Percentiles rank a stretch among this genome's conserved stretches.
phyloP scores from a whole-genome alignment of 768 basidiomycete genomes.

The Tulasnella sp. region DNA sequence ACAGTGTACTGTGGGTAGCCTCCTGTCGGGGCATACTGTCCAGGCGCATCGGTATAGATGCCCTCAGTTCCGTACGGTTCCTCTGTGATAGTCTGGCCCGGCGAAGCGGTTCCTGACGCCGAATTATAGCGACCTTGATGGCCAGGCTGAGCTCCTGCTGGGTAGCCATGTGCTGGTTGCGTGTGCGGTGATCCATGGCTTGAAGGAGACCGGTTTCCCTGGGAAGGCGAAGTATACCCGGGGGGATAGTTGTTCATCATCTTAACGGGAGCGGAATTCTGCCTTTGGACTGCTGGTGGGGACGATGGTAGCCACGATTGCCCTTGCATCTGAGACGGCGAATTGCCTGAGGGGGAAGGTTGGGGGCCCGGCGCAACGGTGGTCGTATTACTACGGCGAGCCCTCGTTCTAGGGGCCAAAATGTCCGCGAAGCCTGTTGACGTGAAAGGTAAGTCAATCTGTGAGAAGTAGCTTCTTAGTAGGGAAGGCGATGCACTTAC shows the following conservation, averaged over 20 bases:
- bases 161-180: background rate
- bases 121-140: background rate
- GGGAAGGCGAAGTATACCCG: background rate
- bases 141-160: background rate
- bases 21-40: background rate
- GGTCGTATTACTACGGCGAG: background rate
- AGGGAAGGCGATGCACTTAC: conserved; percentile 13
- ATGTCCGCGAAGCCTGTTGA: conserved; percentile 7
- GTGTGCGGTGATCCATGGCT: background rate
- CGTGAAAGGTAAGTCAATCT: conserved; percentile 8
- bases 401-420: background rate
- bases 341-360: background rate
- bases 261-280: background rate
- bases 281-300: background rate
- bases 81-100: background rate
- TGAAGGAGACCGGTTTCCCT: background rate
- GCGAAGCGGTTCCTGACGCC: background rate
- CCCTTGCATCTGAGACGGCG: conserved; percentile 2
- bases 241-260: background rate
- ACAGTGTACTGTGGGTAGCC: background rate
- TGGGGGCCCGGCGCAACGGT: background rate
- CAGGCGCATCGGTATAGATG: background rate
- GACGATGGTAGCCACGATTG: background rate
- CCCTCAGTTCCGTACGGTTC: background rate
- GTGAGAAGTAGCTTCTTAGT: background rate